Conservation (phyloP, 2,329 filamentous ascomycete species). For the Eutypa lata region DNA sequence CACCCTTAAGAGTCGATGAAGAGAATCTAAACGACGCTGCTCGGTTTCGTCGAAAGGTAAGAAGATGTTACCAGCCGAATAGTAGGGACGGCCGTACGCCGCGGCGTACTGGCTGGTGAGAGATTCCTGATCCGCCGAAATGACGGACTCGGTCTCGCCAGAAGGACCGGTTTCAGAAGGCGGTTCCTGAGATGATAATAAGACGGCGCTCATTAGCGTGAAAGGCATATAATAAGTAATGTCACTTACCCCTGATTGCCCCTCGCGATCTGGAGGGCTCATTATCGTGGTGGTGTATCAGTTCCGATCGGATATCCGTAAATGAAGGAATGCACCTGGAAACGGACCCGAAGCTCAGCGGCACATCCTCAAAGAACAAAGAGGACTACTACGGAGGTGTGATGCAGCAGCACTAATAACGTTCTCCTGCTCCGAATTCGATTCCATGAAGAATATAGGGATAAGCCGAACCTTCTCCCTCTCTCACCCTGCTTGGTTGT, state of each 20-base stretch:
- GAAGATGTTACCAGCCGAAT: conserved; percentile 25
- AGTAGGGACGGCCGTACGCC: conserved; percentile 26
- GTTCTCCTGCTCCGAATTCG: not conserved
- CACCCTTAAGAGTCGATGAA: conserved; percentile 23
- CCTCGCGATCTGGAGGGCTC: not conserved
- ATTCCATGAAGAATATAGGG: not conserved
- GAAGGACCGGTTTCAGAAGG: not conserved
- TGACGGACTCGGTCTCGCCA: conserved; percentile 12
- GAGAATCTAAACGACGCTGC: conserved; percentile 21
- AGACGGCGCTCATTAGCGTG: not conserved
- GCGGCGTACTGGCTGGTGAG: conserved; percentile 18
- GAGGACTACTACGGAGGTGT: too few species aligned
- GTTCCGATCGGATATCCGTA: not conserved
- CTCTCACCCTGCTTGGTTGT: not conserved
- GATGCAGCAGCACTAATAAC: not conserved
- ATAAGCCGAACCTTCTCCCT: not conserved
- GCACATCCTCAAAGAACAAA: not conserved
- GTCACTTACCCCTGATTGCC: not conserved
- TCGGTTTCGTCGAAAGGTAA: conserved; percentile 27
- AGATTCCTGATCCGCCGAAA: conserved; percentile 9
- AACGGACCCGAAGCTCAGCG: not conserved
- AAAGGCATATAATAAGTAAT: too few species aligned
- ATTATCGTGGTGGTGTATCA: not conserved
- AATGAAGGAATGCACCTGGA: not conserved
- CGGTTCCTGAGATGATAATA: not conserved